Conservation (phyloP, 352 stramenopile genomes). For the Phytophthora vignae region DNA sequence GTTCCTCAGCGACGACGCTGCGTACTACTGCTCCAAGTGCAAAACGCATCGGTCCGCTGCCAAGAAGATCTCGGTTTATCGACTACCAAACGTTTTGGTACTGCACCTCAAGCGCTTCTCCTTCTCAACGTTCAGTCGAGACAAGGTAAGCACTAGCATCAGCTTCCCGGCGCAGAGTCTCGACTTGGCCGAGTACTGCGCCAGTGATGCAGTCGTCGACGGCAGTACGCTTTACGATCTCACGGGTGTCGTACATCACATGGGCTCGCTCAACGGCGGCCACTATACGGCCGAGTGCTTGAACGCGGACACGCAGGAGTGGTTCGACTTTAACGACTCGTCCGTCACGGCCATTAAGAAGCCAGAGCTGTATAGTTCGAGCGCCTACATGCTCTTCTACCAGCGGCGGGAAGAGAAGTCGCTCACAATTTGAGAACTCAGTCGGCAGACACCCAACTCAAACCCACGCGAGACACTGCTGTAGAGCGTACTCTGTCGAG, state of each 20-base stretch:
- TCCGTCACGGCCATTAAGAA: slow-evolving; percentile 75
- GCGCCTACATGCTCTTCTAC: slow-evolving; percentile 87
- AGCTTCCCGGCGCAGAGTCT: slow-evolving; percentile 65
- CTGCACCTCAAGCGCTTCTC: slow-evolving; percentile 92
- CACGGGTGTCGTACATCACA: slow-evolving; percentile 80
- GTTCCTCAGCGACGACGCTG: slow-evolving; percentile 64
- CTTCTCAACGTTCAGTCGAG: slow-evolving; percentile 77
- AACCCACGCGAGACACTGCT: not conserved
- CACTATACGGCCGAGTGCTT: slow-evolving; percentile 89
- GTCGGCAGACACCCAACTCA: no score
- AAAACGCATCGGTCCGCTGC: slow-evolving; percentile 72
- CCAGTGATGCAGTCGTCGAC: slow-evolving; percentile 68
- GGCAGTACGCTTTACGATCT: slow-evolving; percentile 83
- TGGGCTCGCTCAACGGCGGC: slow-evolving; percentile 76
- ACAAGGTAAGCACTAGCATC: slow-evolving; percentile 81
- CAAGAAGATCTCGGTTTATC: slow-evolving; percentile 85
- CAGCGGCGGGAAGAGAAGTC: slow-evolving; percentile 63
- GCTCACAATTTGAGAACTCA: slow-evolving; percentile 60
- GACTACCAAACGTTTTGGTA: slow-evolving; percentile 84
- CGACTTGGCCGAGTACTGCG: slow-evolving; percentile 77
- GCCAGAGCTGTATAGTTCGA: slow-evolving; percentile 65
- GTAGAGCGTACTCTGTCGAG: slow-evolving; percentile 7
- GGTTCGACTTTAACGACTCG: slow-evolving; percentile 85
- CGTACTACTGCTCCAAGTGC: slow-evolving; percentile 80
- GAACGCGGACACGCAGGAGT: slow-evolving; percentile 73